Percentiles rank a stretch among this genome's conserved stretches.
phyloP scores from a whole-genome alignment of 495 filamentous ascomycete species.

The Aspergillus kassunensis region DNA sequence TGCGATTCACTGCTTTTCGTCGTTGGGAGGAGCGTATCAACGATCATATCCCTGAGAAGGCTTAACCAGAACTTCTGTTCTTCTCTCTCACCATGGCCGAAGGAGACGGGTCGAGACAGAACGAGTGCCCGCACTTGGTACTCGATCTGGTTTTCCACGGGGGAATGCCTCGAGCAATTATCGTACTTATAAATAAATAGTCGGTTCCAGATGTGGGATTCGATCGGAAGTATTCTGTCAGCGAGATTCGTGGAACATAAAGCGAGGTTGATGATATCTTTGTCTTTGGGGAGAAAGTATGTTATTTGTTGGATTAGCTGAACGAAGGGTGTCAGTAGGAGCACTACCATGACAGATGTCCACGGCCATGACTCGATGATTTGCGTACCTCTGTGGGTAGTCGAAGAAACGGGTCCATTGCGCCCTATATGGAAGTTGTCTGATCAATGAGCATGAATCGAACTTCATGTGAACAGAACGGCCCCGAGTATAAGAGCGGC shows the following conservation, averaged over 20 bases:
- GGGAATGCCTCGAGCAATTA: constrained; percentile 3
- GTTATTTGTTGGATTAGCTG: constrained; percentile 35
- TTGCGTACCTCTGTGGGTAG: not conserved
- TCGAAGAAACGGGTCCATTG: not conserved
- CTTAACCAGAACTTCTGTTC: constrained; percentile 27
- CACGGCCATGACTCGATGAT: not conserved
- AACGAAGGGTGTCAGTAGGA: not conserved
- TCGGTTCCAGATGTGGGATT: constrained; percentile 31
- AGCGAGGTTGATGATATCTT: constrained; percentile 30
- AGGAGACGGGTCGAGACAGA: constrained; percentile 18
- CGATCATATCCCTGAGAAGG: constrained; percentile 27
- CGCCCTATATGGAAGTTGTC: too few species aligned
- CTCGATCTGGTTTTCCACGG: constrained; percentile 25
- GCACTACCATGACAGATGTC: too few species aligned
- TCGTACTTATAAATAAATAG: constrained; percentile 40
- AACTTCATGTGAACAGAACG: too few species aligned
- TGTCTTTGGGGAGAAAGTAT: constrained; percentile 26
- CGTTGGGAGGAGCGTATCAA: constrained; percentile 15
- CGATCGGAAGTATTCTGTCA: constrained; percentile 12
- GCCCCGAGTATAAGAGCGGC: too few species aligned
- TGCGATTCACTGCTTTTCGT: not conserved
- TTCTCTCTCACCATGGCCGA: constrained; percentile 16
- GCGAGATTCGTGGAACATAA: constrained; percentile 23
- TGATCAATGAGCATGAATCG: too few species aligned
- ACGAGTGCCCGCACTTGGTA: constrained; percentile 33